Base-by-base conservation (phyloP, 2,329 filamentous ascomycete species). In the Fusarium udum region DNA sequence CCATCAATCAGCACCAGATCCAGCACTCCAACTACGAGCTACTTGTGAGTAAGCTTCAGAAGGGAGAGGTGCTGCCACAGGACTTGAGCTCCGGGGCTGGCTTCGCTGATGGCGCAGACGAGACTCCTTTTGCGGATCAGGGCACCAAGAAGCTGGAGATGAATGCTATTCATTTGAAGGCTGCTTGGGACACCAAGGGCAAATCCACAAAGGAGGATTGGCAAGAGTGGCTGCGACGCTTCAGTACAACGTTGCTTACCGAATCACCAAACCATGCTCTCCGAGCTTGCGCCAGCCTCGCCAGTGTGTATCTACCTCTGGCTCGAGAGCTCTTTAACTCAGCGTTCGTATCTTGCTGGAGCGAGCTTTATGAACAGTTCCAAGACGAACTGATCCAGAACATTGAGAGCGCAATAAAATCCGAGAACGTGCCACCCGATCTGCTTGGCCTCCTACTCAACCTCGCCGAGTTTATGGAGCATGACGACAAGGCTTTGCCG, bases 401-500 rank as follows among this genome's bases (percentile, higher is more conserved):
- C 31, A 97, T 99, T 59, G 96, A 99, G 81, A 94, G 93, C 71
- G 96, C 97, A 2, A 93, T 99, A 75, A 96, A 95, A 61, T 98
- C 95, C 7, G 93, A 95, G 59, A 95, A 98, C 76, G 97, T 99
- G 18, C 95, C 96, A 1, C 96, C 97, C 0, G 97, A 99, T 81
- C 92, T 99, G 74, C 86, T 99, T 14, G 95, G 97, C 69, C 92
- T 98, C 56, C 87, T 99, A 34, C 90, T 99, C 55, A 99, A 99
- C 79, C 88, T 99, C 57, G 96, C 96, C 28, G 96, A 99, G 80
- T 99, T 99, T 82, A 99, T 99, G 96, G 96, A 99, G 80, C 96
- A 99, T 79, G 97, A 99, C 77, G 96, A 99, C 81, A 99, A 99
- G 82, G 95, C 97, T 20, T 85, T 99, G 59, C 96, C 96, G 4